phyloP scores from a whole-genome alignment of 768 basidiomycete genomes.

The Termitomyces sp. region DNA sequence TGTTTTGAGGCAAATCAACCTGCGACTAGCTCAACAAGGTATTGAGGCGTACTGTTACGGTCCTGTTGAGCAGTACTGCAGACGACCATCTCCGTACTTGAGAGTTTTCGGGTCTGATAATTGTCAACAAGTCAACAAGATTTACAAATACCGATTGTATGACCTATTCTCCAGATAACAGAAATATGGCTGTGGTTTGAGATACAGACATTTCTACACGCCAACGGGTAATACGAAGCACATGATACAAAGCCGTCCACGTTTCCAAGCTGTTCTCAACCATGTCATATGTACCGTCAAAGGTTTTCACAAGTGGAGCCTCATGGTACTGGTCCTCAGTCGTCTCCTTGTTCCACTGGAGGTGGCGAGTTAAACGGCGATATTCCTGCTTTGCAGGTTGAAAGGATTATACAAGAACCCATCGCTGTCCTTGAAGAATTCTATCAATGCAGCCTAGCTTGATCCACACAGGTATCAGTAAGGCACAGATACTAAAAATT shows the following conservation, averaged over 20 bases:
- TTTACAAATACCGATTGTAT: conserved; percentile 29
- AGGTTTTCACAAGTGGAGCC: conserved; percentile 24
- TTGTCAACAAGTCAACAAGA: conserved; percentile 32
- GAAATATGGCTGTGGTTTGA: too few relatives aligned
- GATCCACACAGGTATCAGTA: too few relatives aligned
- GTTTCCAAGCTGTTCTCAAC: conserved; percentile 21
- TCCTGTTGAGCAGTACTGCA: too few relatives aligned
- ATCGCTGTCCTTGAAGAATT: conserved; percentile 17
- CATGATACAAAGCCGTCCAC: conserved; percentile 24
- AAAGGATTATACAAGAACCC: conserved; percentile 17
- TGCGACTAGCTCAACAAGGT: too few relatives aligned
- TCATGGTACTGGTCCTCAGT: conserved; percentile 18
- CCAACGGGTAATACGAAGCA: conserved; percentile 19
- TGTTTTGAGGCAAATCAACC: too few relatives aligned
- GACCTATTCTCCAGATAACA: conserved; percentile 12
- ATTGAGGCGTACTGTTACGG: too few relatives aligned
- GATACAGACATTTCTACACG: conserved; percentile 19
- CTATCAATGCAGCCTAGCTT: not conserved
- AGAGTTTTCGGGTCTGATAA: conserved; percentile 9
- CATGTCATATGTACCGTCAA: conserved; percentile 27
- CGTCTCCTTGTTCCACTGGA: conserved; percentile 13
- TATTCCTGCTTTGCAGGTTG: conserved; percentile 21
- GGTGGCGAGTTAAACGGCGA: conserved; percentile 14
- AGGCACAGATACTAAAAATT: too few relatives aligned
- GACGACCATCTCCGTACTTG: conserved; percentile 18